Evolutionary conservation across 2,329 filamentous ascomycete species (phyloP), one percentile per base, ranked within the genome.

Genomic region (Dichotomopilus funicola): DNA sequence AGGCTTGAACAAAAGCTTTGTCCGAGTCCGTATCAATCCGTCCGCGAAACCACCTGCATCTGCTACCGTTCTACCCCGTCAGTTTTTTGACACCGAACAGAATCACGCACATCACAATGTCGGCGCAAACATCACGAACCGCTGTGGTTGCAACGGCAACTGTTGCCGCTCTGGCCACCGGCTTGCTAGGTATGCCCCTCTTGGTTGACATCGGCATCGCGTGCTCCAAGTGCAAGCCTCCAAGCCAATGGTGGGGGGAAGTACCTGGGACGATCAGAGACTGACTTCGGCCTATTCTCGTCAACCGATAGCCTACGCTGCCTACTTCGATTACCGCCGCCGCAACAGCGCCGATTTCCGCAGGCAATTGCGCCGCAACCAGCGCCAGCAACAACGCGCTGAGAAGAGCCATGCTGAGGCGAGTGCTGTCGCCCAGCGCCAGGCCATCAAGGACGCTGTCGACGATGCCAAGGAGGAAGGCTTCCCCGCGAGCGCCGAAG

Each of bases 401-500:
- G 83, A 85, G 66, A 89, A 90, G 75, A 86, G 88, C 66, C 80
- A 85, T 68, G 86, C 84, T 59, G 82, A 86, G 68, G 79, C 80
- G 57, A 79, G 82, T 62, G 79, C 79, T 60, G 78, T 80, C 64
- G 78, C 79, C 71, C 86, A 89, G 76, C 83, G 86, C 68, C 80
- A 88, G 71, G 76, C 79, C 65, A 88, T 99, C 75, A 87, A 86
- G 73, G 73, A 74, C 55, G 84, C 82, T 51, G 87, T 97, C 49
- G 84, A 90, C 65, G 81, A 87, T 65, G 90, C 91, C 65, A 89
- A 91, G 75, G 87, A 88, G 56, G 91, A 95, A 72, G 94, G 92
- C 55, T 96, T 95, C 80, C 94, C 94, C 49, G 79, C 81, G 44
- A 89, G 91, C 66, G 84, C 92, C 38, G 92, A 97, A 71, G 91